A percentile compares a stretch with the other conserved stretches of the same genome.
Evolutionary conservation across 2,329 filamentous ascomycete species (phyloP).

Genomic region (Pyrenophora seminiperda): DNA sequence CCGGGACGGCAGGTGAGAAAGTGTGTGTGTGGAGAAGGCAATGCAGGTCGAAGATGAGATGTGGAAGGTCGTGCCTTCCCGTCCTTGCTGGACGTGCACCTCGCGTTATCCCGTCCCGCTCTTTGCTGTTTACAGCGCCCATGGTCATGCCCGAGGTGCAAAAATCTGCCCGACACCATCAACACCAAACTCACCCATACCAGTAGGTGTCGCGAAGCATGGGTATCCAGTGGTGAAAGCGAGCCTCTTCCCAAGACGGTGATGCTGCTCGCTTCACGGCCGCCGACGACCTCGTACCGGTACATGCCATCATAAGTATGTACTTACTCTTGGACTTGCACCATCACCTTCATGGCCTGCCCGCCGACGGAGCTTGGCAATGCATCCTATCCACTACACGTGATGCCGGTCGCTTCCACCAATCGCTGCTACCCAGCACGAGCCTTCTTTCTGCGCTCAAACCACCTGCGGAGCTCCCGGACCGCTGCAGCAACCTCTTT

Average conservation of each 20-base stretch:
- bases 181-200: background rate
- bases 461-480: slow-evolving; percentile 9
- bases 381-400: slow-evolving; percentile 17
- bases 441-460: slow-evolving; percentile 27
- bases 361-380: slow-evolving; percentile 21
- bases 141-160: slow-evolving; percentile 12
- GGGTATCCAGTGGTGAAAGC: slow-evolving; percentile 11
- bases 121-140: slow-evolving; percentile 15
- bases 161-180: slow-evolving; percentile 2
- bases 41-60: slow-evolving; percentile 11
- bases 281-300: slow-evolving; percentile 3
- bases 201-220: slow-evolving; percentile 8
- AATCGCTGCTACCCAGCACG: slow-evolving; percentile 13
- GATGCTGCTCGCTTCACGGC: slow-evolving; percentile 16
- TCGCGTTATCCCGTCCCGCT: slow-evolving; percentile 12
- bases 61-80: slow-evolving; percentile 13
- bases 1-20: slow-evolving; percentile 11
- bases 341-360: slow-evolving; percentile 14
- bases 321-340: slow-evolving; percentile 9
- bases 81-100: slow-evolving; percentile 3
- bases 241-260: slow-evolving; percentile 16
- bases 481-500: slow-evolving; percentile 7
- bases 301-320: no score
- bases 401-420: slow-evolving; percentile 20
- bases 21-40: slow-evolving; percentile 16